These are phyloP conservation scores for Rutstroemia sp. DNA, from an alignment of 2,329 filamentous ascomycete species.

Conservation along the genomic window DNA sequence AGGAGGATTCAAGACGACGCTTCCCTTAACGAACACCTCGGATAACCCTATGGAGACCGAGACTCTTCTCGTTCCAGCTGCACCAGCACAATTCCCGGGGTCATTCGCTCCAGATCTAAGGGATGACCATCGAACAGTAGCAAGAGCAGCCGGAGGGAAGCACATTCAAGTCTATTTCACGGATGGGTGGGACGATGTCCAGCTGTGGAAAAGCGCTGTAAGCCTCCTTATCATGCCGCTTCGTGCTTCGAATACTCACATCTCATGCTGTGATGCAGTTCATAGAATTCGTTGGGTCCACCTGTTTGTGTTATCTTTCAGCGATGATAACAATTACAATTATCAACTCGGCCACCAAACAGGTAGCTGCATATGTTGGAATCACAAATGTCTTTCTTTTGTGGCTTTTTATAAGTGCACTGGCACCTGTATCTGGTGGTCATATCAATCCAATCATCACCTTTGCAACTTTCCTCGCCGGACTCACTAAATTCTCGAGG, in stretches of 20 bases:
- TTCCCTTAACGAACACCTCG: neutral
- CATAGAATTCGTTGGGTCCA: constrained; percentile 28
- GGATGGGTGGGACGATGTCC: constrained; percentile 15
- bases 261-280: constrained; percentile 16
- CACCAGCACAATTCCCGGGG: constrained; percentile 16
- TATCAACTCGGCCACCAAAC: constrained; percentile 22
- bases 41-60: neutral
- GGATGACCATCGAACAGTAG: constrained; percentile 9
- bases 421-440: constrained; percentile 42
- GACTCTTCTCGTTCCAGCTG: neutral
- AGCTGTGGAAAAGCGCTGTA: constrained; percentile 14
- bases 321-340: constrained; percentile 29
- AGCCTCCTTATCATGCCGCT: neutral
- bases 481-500: constrained; percentile 42
- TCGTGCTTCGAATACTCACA: neutral
- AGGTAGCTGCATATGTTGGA: constrained; percentile 28
- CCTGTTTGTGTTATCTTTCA: constrained; percentile 27
- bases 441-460: constrained; percentile 50
- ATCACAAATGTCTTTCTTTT: constrained; percentile 31
- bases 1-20: neutral
- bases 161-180: constrained; percentile 8
- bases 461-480: constrained; percentile 43
- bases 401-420: constrained; percentile 42
- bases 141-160: constrained; percentile 1
- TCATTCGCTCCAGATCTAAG: constrained; percentile 17